These are phyloP conservation scores for Thelonectria discophora DNA, from an alignment of 2,329 filamentous ascomycete species.

Conservation along the genomic window DNA sequence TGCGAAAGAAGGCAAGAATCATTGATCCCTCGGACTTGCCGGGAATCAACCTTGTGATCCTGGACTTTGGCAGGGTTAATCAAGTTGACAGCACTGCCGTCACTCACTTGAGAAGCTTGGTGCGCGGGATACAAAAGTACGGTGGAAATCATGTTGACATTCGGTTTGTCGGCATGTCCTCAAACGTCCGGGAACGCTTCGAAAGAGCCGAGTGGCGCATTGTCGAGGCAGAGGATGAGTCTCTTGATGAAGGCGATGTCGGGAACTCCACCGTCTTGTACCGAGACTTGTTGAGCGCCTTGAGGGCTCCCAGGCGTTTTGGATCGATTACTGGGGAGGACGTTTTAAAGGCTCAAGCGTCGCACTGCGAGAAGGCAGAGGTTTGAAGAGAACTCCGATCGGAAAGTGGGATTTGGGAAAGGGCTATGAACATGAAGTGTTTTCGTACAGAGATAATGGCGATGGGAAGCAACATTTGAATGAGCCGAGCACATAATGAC, in stretches of 20 bases:
- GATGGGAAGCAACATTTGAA: neutral
- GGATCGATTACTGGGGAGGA: constrained; percentile 25
- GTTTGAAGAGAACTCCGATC: constrained; percentile 2
- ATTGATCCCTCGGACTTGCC: constrained; percentile 42
- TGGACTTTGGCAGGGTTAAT: constrained; percentile 62
- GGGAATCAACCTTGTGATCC: constrained; percentile 57
- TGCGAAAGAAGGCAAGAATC: constrained; percentile 53
- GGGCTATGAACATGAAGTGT: neutral
- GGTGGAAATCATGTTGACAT: constrained; percentile 57
- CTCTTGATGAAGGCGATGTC: constrained; percentile 2
- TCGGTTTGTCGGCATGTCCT: constrained; percentile 58
- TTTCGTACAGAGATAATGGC: neutral
- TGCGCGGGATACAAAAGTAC: constrained; percentile 58
- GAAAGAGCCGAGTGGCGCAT: constrained; percentile 50
- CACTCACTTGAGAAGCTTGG: constrained; percentile 57
- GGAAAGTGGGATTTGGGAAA: neutral
- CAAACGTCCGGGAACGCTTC: constrained; percentile 52
- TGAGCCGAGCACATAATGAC: neutral
- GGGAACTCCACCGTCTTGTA: constrained; percentile 25
- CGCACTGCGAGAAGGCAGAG: constrained; percentile 34
- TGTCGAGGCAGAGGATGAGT: constrained; percentile 22
- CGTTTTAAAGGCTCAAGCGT: constrained; percentile 22
- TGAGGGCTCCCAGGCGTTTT: constrained; percentile 32
- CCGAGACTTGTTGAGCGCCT: constrained; percentile 27
- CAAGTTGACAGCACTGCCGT: constrained; percentile 64